Evolutionary conservation across 495 filamentous ascomycete genomes (phyloP), one percentile per base, ranked within the genome.

Genomic region (Rhypophila decipiens): DNA sequence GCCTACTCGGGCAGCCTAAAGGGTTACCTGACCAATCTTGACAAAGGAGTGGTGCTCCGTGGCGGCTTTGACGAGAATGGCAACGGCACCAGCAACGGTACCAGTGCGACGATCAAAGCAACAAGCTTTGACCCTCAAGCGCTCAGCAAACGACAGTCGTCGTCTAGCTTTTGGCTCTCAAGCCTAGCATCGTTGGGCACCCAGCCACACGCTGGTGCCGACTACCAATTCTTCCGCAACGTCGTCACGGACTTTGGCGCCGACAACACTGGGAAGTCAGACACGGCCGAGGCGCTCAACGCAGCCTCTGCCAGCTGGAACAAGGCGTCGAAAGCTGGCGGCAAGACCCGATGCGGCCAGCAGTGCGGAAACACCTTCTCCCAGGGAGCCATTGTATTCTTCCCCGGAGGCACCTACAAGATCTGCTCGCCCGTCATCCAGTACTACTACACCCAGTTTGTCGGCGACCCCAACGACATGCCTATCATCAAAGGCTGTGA

Each of bases 401-500:
- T 90, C 68, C 84, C 86, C 1, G 66, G 79, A 5, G 84, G 86
- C 42, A 87, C 80, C 13, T 89, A 88, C 56, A 46, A 79, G 5
- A 77, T 88, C 19, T 78, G 72, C 37, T 69, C 64, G 46, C 79
- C 83, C 1, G 77, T 89, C 42, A 56, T 80, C 7, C 79, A 85
- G 58, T 78, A 74, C 46, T 90, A 88, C 65, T 83, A 83, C 57
- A 85, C 84, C 5, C 86, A 90, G 57, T 71, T 90, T 37, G 69
- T 89, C 2, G 86, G 86, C 42, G 86, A 96, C 66, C 64, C 73
- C 35, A 23, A 58, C 39, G 43, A 58, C 20, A 43, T 51, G 9
- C 64, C 70, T 0, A 55, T 56, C 18, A 63, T 75, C 33, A 68
- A 66, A 40, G 71, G 63, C 18, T 36, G 52, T 11, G 33, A 52